phyloP scores from a whole-genome alignment of 768 basidiomycete genomes.

The Tricholoma furcatifolium region DNA sequence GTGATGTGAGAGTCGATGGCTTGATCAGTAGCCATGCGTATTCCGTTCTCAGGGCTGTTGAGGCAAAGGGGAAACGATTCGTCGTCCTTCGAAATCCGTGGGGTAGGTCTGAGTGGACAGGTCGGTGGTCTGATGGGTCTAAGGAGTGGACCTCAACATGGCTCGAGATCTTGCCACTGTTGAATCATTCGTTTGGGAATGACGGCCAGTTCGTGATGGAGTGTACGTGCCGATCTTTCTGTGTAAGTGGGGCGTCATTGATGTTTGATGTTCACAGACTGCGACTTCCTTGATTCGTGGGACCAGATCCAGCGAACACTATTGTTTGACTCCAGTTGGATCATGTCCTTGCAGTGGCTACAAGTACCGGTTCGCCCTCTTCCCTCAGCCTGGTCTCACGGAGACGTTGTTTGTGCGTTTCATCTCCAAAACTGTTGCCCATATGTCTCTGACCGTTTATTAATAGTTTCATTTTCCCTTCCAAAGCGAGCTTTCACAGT shows the following conservation, averaged over 20 bases:
- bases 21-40: slow-evolving; percentile 40
- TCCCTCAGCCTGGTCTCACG: slow-evolving; percentile 49
- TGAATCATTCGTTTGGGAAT: slow-evolving; percentile 38
- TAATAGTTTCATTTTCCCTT: slow-evolving; percentile 45
- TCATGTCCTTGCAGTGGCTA: slow-evolving; percentile 52
- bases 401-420: slow-evolving; percentile 52
- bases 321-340: slow-evolving; percentile 50
- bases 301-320: slow-evolving; percentile 46
- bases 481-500: slow-evolving; percentile 38
- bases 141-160: slow-evolving; percentile 43
- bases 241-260: neutral
- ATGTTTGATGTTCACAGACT: slow-evolving; percentile 28
- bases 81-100: slow-evolving; percentile 45
- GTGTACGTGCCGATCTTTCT: slow-evolving; percentile 20
- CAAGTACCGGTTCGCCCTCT: slow-evolving; percentile 39
- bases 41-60: slow-evolving; percentile 39
- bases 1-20: slow-evolving; percentile 26
- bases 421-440: neutral
- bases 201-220: slow-evolving; percentile 48
- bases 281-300: slow-evolving; percentile 47
- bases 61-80: slow-evolving; percentile 39
- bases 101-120: slow-evolving; percentile 41
- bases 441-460: neutral
- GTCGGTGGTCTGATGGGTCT: slow-evolving; percentile 40
- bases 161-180: slow-evolving; percentile 31